Evolutionary conservation across 176 grass and related monocot species (phyloP), one percentile per base, ranked within the genome.

Genomic region (Bothriochloa decipiens): DNA sequence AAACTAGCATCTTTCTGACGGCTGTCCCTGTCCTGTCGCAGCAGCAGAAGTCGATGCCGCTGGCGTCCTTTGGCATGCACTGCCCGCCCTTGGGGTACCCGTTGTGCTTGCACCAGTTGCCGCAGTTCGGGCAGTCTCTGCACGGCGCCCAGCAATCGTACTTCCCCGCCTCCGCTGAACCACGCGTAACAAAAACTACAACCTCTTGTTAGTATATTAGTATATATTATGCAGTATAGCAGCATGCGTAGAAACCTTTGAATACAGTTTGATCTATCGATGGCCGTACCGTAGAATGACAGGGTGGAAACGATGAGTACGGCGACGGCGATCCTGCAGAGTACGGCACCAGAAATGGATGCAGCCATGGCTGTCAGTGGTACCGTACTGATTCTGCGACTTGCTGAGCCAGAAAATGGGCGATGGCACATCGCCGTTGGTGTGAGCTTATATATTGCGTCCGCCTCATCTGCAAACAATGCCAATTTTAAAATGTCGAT

Each of bases 281-380:
- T 57, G 53, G n/a, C 11, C 57, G 2, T 49, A 84, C 87, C 82
- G 3, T 41, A 22, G 3, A 63, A 68, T 29, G 68, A 58, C 46
- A 85, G 53, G 62, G 81, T 26, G 26, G 47, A 45, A 33, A 63
- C 25, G 16, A 70, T 28, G 65, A 74, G 35, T 15, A 72, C 2
- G 35, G 36, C 80, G 57, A 77, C 11, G 7, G 81, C 33, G 62
- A 80, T 64, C 60, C 80, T 88, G 81, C 66, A 77, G 41, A n/a
- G 52, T 8, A 72, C 0, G 26, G 41, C 41, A 4, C 29, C 28
- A 32, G 17, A 42, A 37, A 77, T 58, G 0, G 70, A 46, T n/a
- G 71, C 28, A 28, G 81, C 60, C 81, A 88, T 88, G 18, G 70
- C 9, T 3, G 76, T 64, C 64, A 58, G 16, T 40, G 47, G 42